These are phyloP conservation scores for Sporothrix curviconia DNA, from an alignment of 2,329 filamentous ascomycete genomes.

Conservation along the genomic window DNA sequence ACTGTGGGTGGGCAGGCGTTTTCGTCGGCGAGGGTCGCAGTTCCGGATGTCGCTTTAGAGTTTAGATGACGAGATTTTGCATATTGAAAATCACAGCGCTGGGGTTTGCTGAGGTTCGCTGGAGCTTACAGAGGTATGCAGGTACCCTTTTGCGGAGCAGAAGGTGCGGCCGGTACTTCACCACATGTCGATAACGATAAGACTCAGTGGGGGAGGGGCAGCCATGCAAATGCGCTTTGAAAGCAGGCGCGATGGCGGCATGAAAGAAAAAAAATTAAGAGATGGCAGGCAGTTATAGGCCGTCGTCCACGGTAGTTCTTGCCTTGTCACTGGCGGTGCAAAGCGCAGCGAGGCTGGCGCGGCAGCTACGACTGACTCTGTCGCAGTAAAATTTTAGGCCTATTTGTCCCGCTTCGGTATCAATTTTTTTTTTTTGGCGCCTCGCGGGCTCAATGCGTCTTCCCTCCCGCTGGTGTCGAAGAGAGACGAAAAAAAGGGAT, in stretches of 20 bases:
- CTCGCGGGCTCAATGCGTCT: neutral
- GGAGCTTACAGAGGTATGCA: neutral
- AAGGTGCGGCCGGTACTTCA: neutral
- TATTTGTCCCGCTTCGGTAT: constrained; percentile 5
- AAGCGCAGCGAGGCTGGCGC: neutral
- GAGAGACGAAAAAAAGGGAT: neutral
- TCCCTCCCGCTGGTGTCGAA: constrained; percentile 1
- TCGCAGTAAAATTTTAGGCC: constrained; percentile 1
- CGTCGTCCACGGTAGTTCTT: neutral
- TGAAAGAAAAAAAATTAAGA: constrained; percentile 1
- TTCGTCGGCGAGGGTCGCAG: neutral
- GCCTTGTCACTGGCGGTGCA: neutral
- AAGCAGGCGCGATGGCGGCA: too few relatives aligned
- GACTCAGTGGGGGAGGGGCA: constrained; percentile 11
- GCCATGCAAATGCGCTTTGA: neutral
- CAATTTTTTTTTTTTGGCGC: constrained; percentile 11
- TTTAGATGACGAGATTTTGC: constrained; percentile 14
- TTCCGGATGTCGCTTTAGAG: neutral
- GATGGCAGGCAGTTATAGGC: neutral
- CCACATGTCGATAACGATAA: constrained; percentile 10
- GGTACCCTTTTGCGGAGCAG: neutral
- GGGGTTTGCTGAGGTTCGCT: constrained; percentile 1
- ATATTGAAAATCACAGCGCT: constrained; percentile 5
- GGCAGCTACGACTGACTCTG: neutral
- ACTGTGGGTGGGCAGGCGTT: neutral